A percentile compares a stretch with the other conserved stretches of the same genome.
Evolutionary conservation across 139 green algal genomes (phyloP).

Genomic region (Tetradesmus obliquus): DNA sequence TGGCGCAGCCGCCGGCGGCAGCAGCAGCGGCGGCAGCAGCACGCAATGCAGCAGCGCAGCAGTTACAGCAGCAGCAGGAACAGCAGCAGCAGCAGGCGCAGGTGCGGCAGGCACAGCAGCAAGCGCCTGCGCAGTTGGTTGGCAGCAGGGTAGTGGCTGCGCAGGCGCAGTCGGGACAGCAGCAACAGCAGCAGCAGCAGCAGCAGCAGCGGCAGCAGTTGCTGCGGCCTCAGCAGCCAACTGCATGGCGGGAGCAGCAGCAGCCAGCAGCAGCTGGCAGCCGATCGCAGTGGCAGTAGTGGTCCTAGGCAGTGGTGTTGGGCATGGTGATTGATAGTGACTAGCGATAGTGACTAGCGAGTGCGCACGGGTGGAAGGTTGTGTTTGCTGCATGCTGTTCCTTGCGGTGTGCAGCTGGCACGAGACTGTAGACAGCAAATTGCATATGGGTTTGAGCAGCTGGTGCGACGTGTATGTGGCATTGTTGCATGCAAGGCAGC

Average conservation of each 20-base stretch:
- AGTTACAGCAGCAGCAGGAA: conserved; percentile 4
- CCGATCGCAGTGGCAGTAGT: not conserved
- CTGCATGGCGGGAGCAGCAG: not conserved
- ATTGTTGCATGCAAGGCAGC: too few relatives aligned
- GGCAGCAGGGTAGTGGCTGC: not conserved
- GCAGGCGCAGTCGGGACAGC: not conserved
- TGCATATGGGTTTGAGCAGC: too few relatives aligned
- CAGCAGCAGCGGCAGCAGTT: not conserved
- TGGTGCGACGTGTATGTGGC: too few relatives aligned
- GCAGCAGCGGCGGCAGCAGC: conserved; percentile 9
- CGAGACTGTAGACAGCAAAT: too few relatives aligned
- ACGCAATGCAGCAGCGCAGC: not conserved
- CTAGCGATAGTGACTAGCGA: too few relatives aligned
- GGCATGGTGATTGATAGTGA: not conserved
- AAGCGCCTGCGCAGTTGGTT: not conserved
- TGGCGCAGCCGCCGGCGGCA: not conserved
- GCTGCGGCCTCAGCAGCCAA: not conserved
- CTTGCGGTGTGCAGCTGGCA: too few relatives aligned
- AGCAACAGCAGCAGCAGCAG: not conserved
- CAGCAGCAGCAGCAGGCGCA: not conserved
- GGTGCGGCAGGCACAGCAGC: not conserved
- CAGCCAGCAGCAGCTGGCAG: not conserved
- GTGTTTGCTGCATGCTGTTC: too few relatives aligned
- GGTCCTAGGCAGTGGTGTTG: not conserved
- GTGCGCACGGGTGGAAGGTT: too few relatives aligned